Conservation (phyloP, 2,329 filamentous ascomycete species). For the Orbilia javanica region DNA sequence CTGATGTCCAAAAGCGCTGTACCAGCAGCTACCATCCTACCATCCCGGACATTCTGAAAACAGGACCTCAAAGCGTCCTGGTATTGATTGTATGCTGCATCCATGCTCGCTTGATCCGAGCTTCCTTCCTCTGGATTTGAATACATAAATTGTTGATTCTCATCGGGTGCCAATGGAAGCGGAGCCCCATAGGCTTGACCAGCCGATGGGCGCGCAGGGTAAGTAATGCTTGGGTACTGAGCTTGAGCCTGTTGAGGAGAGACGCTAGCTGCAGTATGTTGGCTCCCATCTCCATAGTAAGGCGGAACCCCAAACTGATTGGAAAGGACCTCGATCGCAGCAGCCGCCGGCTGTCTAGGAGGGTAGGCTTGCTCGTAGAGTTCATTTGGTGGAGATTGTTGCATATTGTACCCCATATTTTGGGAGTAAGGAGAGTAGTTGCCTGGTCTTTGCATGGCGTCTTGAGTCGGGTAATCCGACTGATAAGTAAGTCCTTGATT, state of each 20-base stretch:
- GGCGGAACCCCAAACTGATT: conserved; percentile 62
- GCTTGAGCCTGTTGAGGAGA: conserved; percentile 60
- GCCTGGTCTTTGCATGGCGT: conserved; percentile 54
- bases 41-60: conserved; percentile 78
- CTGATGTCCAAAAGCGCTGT: conserved; percentile 73
- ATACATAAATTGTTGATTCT: conserved; percentile 58
- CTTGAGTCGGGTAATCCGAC: conserved; percentile 54
- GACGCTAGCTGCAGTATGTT: conserved; percentile 57
- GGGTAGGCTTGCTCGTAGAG: conserved; percentile 61
- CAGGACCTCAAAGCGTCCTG: conserved; percentile 74
- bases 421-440: conserved; percentile 61
- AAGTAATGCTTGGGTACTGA: conserved; percentile 60
- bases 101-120: conserved; percentile 57
- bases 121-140: conserved; percentile 50
- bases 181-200: conserved; percentile 43
- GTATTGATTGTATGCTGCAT: conserved; percentile 67
- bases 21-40: conserved; percentile 73
- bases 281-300: conserved; percentile 60
- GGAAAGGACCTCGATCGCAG: conserved; percentile 63
- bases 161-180: conserved; percentile 35
- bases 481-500: conserved; percentile 42
- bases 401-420: conserved; percentile 61
- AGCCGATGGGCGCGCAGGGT: conserved; percentile 40
- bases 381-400: conserved; percentile 58
- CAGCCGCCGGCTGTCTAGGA: conserved; percentile 61